phyloP scores from a whole-genome alignment of 148 eudicot genomes.

The Fagopyrum tataricum region DNA sequence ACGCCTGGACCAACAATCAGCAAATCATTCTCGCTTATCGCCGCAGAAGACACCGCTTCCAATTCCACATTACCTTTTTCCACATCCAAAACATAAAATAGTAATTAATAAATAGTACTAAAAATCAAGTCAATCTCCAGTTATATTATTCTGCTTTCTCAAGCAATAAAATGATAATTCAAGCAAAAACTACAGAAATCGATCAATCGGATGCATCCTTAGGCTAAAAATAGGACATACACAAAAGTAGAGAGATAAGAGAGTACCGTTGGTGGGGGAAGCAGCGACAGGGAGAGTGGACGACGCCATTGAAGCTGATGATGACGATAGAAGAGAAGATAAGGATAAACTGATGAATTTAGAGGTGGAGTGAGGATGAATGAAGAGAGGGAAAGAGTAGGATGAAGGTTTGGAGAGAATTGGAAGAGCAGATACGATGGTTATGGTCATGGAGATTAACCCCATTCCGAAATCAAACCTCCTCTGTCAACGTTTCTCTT shows the following conservation, averaged over 20 bases:
- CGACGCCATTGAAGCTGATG: slow-evolving; percentile 14
- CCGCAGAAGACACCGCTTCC: slow-evolving; percentile 27
- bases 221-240: neutral
- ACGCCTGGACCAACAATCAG: slow-evolving; percentile 87
- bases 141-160: neutral
- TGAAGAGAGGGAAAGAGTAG: neutral
- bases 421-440: neutral
- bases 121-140: neutral
- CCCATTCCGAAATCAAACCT: neutral
- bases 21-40: slow-evolving; percentile 47
- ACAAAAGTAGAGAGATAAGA: neutral
- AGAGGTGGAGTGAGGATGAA: neutral
- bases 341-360: neutral
- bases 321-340: slow-evolving; percentile 1
- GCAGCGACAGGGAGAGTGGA: slow-evolving; percentile 17
- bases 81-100: neutral
- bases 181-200: neutral
- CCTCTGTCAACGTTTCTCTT: neutral
- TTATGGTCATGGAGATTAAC: neutral
- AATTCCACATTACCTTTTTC: slow-evolving; percentile 26
- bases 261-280: slow-evolving; percentile 17
- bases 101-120: neutral
- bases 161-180: neutral
- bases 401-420: neutral
- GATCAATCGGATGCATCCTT: neutral